phyloP scores from a whole-genome alignment of 768 basidiomycete genomes.

The Coprinellus micaceus region DNA sequence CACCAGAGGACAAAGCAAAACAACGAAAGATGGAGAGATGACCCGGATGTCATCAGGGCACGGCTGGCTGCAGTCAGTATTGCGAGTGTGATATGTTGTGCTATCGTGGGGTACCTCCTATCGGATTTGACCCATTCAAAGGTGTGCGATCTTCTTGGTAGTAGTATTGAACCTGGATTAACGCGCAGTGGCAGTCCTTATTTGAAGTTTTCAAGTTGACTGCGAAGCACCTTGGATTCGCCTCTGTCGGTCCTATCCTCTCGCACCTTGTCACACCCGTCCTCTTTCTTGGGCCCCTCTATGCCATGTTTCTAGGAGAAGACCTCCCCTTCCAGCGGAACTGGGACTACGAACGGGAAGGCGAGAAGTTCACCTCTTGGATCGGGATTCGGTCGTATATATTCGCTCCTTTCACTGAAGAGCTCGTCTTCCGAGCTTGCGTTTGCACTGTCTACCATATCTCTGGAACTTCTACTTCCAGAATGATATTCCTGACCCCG shows the following conservation, averaged over 20 bases:
- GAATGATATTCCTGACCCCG: constrained; percentile 78
- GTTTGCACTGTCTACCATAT: constrained; percentile 72
- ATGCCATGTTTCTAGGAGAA: constrained; percentile 43
- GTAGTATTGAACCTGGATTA: too few species aligned
- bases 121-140: constrained; percentile 23
- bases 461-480: constrained; percentile 46
- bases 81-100: constrained; percentile 59
- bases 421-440: constrained; percentile 86
- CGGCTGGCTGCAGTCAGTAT: constrained; percentile 64
- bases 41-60: constrained; percentile 80
- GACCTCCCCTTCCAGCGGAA: constrained; percentile 52
- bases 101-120: constrained; percentile 44
- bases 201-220: neutral
- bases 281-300: constrained; percentile 77
- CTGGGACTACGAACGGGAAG: constrained; percentile 43
- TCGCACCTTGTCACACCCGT: constrained; percentile 68
- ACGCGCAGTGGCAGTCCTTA: neutral
- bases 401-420: constrained; percentile 89
- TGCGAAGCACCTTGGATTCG: constrained; percentile 5
- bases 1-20: constrained; percentile 17
- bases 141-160: neutral
- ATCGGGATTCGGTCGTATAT: constrained; percentile 70
- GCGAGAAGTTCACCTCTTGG: constrained; percentile 43
- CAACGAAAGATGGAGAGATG: constrained; percentile 67
- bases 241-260: constrained; percentile 20